A percentile compares a stretch with the other conserved stretches of the same genome.
phyloP scores from a whole-genome alignment of 2,329 filamentous ascomycete species.

The Neopestalotiopsis sp. region DNA sequence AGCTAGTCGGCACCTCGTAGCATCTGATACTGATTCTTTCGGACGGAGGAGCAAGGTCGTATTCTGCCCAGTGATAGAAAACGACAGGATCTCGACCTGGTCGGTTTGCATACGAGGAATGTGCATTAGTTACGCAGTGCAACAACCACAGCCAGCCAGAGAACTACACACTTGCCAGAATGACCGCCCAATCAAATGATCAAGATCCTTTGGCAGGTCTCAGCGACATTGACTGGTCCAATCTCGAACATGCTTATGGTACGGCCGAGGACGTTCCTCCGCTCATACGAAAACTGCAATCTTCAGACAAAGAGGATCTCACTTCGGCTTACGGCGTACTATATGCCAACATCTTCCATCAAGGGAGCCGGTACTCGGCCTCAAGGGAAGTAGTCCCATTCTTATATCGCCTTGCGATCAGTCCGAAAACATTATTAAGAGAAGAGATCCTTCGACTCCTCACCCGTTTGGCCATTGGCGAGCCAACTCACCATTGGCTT shows the following conservation, averaged over 20 bases:
- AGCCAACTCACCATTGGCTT: neutral
- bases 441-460: neutral
- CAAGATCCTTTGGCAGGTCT: neutral
- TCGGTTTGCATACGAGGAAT: neutral
- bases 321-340: neutral
- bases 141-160: neutral
- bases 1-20: neutral
- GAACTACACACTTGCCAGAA: neutral
- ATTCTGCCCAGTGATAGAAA: neutral
- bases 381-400: neutral
- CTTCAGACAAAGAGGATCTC: neutral
- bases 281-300: neutral
- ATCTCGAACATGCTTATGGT: neutral
- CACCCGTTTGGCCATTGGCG: neutral
- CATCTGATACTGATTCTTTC: neutral
- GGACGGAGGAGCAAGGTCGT: too few species aligned
- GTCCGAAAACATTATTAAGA: neutral
- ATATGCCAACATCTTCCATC: neutral
- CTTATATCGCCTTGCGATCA: neutral
- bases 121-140: neutral
- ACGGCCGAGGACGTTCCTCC: neutral
- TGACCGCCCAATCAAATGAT: neutral
- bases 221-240: neutral
- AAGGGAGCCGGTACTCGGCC: neutral
- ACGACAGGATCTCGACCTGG: neutral